Percentiles rank a stretch among this genome's conserved stretches.
Evolutionary conservation across 192 early-diverging fungal genomes (phyloP).

Genomic region (Irineochytrium annulatum): DNA sequence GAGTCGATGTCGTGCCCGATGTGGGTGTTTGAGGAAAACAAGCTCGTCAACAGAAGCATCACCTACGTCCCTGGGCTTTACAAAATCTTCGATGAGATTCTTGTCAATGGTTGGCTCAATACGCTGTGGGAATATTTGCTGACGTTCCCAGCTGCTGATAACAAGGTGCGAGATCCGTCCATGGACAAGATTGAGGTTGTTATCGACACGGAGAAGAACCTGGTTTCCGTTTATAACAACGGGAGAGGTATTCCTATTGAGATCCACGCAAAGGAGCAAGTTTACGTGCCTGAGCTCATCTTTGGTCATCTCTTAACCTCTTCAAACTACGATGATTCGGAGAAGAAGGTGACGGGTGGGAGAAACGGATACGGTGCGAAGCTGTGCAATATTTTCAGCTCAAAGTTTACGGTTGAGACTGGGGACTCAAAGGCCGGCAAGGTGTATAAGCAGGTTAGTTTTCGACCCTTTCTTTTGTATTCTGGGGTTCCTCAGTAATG

Average conservation of each 20-base stretch:
- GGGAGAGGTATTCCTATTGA: constrained; percentile 91
- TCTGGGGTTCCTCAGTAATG: constrained; percentile 11
- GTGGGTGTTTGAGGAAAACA: constrained; percentile 82
- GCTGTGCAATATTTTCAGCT: constrained; percentile 95
- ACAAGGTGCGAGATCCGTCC: constrained; percentile 82
- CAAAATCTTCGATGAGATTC: constrained; percentile 98
- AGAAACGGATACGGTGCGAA: constrained; percentile 86
- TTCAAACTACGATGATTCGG: constrained; percentile 93
- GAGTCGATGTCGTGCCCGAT: constrained; percentile 73
- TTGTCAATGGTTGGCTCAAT: constrained; percentile 73
- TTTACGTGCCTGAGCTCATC: constrained; percentile 95
- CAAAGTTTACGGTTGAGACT: constrained; percentile 90
- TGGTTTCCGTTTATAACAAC: constrained; percentile 89
- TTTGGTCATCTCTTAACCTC: constrained; percentile 96
- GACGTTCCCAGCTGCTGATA: constrained; percentile 64
- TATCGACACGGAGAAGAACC: constrained; percentile 74
- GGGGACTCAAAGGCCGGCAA: constrained; percentile 65
- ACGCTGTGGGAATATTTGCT: background rate
- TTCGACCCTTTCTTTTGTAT: background rate
- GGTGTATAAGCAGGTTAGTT: constrained; percentile 72
- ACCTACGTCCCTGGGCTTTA: constrained; percentile 82
- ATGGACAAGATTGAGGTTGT: constrained; percentile 86
- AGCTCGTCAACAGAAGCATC: constrained; percentile 57
- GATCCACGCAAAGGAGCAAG: constrained; percentile 81
- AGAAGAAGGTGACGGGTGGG: constrained; percentile 94